A percentile compares a stretch with the other conserved stretches of the same genome.
phyloP scores from a whole-genome alignment of 2,329 filamentous ascomycete species.

The Pseudocercospora fijiensis region DNA sequence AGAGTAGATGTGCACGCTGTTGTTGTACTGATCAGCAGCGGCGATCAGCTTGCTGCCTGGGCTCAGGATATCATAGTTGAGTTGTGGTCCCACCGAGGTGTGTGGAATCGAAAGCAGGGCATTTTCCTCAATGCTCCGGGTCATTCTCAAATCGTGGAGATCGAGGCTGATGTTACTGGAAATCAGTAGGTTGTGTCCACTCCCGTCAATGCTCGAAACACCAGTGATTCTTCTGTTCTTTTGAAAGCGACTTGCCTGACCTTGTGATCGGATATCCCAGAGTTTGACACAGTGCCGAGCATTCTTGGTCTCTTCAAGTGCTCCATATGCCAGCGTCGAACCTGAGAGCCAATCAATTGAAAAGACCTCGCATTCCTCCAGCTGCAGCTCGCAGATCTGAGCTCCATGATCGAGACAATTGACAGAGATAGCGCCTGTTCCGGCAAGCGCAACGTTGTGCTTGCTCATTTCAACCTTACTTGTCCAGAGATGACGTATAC shows the following conservation, averaged over 20 bases:
- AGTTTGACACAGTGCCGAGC: slow-evolving; percentile 16
- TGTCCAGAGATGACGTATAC: neutral
- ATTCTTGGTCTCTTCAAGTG: neutral
- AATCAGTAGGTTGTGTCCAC: slow-evolving; percentile 20
- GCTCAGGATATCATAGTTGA: slow-evolving; percentile 9
- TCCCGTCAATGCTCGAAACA: slow-evolving; percentile 7
- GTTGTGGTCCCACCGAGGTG: slow-evolving; percentile 4
- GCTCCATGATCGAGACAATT: neutral
- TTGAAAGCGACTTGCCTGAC: slow-evolving; percentile 5
- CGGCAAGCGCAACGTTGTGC: neutral
- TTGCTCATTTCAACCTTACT: neutral
- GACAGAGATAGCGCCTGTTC: neutral
- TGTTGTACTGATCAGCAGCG: slow-evolving; percentile 25
- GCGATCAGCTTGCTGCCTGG: slow-evolving; percentile 21
- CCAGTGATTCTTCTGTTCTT: slow-evolving; percentile 15
- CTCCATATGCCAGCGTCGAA: slow-evolving; percentile 16
- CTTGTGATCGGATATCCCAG: slow-evolving; percentile 20
- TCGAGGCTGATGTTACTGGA: slow-evolving; percentile 23
- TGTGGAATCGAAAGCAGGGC: slow-evolving; percentile 20
- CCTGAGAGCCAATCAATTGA: slow-evolving; percentile 17
- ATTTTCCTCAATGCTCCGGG: neutral
- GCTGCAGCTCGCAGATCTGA: neutral
- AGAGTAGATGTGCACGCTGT: slow-evolving; percentile 28
- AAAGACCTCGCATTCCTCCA: slow-evolving; percentile 13
- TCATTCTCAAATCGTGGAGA: slow-evolving; percentile 24